Evolutionary conservation across 805 yeast genomes (phyloP), one percentile per base, ranked within the genome.

Genomic region (Candida multigemmis): DNA sequence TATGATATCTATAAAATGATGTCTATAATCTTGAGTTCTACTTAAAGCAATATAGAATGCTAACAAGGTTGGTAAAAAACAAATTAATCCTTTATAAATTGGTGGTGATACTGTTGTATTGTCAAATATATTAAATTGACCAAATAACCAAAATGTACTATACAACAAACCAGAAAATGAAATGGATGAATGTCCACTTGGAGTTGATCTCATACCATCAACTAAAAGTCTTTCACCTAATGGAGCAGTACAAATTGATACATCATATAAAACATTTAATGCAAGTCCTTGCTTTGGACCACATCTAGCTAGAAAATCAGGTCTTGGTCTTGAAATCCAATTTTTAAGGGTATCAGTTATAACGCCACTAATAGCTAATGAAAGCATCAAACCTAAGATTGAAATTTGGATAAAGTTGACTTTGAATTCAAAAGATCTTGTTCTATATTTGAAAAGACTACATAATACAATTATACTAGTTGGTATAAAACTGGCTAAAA

Each of bases 191-290:
- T 72, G 79, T 14, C 79, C 79, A 6, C 74, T 66, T 1, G 79
- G 79, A 5, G 74, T 65, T 15, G 71, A 60, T 34, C 71, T 58
- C 60, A 68, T 61, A 2, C 78, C 79, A 36, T 72, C 79, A 11
- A 41, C 35, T 15, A 73, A 44, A 3, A 40, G 23, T 6, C 29
- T 27, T 11, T 23, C 12, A 5, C 60, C 61, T 25, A 42, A 40
- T 1, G 62, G 61, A 2, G 56, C 53, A 8, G 56, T 43, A 31
- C 63, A 56, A 7, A 48, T 53, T 4, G 32, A 33, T 12, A 53
- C 28, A 12, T 42, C 48, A 8, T 52, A 55, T 23, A 47, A 42
- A 17, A 21, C 31, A 29, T 40, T 35, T 29, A 28, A 13, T 4
- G 26, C 15, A 6, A 27, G 8, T n/a, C 22, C 8, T 7, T 8